Conservation (phyloP, 1,284 basidiomycete genomes). For the Heimioporus retisporus region DNA sequence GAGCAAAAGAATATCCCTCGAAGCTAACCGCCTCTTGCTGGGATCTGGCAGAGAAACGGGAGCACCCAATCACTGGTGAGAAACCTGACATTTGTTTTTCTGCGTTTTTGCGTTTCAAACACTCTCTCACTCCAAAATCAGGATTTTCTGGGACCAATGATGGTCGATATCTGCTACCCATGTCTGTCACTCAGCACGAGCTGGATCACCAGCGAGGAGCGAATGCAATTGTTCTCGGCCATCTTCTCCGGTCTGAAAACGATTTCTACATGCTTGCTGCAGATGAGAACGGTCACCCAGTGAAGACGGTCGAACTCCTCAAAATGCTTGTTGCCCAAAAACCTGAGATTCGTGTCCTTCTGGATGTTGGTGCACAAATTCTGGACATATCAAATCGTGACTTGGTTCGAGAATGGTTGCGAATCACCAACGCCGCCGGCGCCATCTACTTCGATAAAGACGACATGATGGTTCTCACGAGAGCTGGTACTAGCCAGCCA, state of each 20-base stretch:
- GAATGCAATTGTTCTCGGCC: no score
- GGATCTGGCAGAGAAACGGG: conserved; percentile 54
- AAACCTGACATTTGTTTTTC: not conserved
- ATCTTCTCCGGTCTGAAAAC: no score
- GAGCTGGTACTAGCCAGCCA: conserved; percentile 47
- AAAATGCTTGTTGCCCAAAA: not conserved
- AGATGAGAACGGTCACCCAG: not conserved
- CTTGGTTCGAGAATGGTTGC: conserved; percentile 47
- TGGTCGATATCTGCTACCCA: conserved; percentile 19
- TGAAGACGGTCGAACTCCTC: not conserved
- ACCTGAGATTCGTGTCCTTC: conserved; percentile 1
- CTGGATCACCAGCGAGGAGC: no score
- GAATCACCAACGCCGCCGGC: conserved; percentile 44
- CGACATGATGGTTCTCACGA: conserved; percentile 54
- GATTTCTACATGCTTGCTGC: no score
- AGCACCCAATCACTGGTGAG: conserved; percentile 17
- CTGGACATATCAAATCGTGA: no score
- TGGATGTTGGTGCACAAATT: no score
- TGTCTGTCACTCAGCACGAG: conserved; percentile 16
- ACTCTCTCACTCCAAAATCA: not conserved
- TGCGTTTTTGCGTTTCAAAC: no score
- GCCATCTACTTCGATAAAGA: conserved; percentile 56
- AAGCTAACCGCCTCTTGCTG: conserved; percentile 59
- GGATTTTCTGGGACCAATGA: conserved; percentile 35
- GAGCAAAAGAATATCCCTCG: conserved; percentile 54